Base-by-base conservation (phyloP, 2,329 filamentous ascomycete genomes). In the Cladophialophora immunda region DNA sequence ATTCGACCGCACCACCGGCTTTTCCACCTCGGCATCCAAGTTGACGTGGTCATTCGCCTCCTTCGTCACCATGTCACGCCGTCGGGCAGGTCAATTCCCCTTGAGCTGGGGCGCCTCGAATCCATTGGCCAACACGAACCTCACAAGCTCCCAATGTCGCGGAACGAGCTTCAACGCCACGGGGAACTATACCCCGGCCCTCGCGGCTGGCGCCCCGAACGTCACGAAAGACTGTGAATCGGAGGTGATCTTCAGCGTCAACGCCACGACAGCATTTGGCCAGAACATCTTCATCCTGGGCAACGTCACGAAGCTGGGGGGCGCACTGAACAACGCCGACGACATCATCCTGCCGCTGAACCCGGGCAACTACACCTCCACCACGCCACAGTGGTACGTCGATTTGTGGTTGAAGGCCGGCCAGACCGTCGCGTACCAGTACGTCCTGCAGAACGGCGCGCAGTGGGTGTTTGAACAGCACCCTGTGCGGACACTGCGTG, bases 261-360 rank as follows among this genome's bases (percentile, higher is more conserved):
- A 70, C 38, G 66, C 64, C 22, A 61, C 53, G 11, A 70, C 71
- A 1, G 19, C 47, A 4, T 62, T 63, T 19, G 70, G 90, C 3
- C 83, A 92, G 76, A 87, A 83, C 8, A 83, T 93, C 74, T 90
- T 88, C 76, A 76, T 93, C 13, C 82, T 85, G 0, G 91, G 91
- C 19, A 87, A 84, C 63, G 82, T 84, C 56, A 73, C 81, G 0
- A 80, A 84, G 32, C 84, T 93, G 7, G 90, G 90, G 7, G 64
- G 65, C 15, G 56, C 34, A 5, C 32, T 71, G 9, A 59, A 65
- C 30, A 55, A 56, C 34, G 25, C 50, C 3, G 53, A 67, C 45
- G 54, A 29, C 2, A 53, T 69, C 22, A 67, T 67, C 47, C 38
- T 68, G 17, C 68, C 62, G 2, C 36, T 68, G 9, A 62, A 63